A percentile compares a stretch with the other conserved stretches of the same genome.
These are phyloP conservation scores for Fomitopsis pulvina DNA, from an alignment of 768 basidiomycete species.

Conservation along the genomic window DNA sequence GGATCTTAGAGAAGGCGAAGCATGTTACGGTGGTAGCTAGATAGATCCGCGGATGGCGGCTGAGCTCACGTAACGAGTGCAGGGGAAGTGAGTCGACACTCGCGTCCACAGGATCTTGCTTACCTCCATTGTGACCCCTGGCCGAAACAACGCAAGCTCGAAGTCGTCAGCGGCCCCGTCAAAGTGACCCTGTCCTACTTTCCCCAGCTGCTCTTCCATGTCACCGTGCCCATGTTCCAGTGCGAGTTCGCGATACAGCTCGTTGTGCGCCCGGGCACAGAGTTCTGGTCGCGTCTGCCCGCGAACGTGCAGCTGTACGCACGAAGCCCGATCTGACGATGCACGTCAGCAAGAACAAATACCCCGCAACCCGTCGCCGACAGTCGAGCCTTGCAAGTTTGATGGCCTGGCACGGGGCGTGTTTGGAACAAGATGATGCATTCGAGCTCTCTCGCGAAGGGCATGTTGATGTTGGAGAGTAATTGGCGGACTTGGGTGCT, in stretches of 20 bases:
- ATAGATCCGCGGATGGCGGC: constrained; percentile 99
- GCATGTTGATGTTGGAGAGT: constrained; percentile 89
- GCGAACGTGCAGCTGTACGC: constrained; percentile 97
- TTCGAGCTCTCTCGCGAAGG: constrained; percentile 89
- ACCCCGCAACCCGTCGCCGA: constrained; percentile 92
- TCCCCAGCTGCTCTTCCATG: constrained; percentile 88
- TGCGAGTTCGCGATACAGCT: constrained; percentile 95
- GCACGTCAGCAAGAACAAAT: constrained; percentile 94
- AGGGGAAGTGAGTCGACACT: constrained; percentile 79
- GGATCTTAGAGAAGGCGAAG: constrained; percentile 90
- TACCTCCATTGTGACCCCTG: constrained; percentile 32
- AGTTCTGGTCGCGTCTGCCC: constrained; percentile 88
- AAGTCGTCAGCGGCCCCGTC: constrained; percentile 94
- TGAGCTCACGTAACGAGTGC: constrained; percentile 92
- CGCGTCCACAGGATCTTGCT: background rate
- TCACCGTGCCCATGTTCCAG: constrained; percentile 99
- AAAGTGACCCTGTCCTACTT: constrained; percentile 98
- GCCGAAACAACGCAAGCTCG: constrained; percentile 91
- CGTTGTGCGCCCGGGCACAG: constrained; percentile 75
- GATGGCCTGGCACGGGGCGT: constrained; percentile 91
- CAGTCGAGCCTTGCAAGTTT: constrained; percentile 94
- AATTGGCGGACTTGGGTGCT: constrained; percentile 95
- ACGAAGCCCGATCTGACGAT: constrained; percentile 94
- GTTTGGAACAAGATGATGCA: constrained; percentile 89
- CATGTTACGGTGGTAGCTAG: constrained; percentile 91